A percentile compares a stretch with the other conserved stretches of the same genome.
phyloP scores from a whole-genome alignment of 306 rosid species.

The Canavalia gladiata region DNA sequence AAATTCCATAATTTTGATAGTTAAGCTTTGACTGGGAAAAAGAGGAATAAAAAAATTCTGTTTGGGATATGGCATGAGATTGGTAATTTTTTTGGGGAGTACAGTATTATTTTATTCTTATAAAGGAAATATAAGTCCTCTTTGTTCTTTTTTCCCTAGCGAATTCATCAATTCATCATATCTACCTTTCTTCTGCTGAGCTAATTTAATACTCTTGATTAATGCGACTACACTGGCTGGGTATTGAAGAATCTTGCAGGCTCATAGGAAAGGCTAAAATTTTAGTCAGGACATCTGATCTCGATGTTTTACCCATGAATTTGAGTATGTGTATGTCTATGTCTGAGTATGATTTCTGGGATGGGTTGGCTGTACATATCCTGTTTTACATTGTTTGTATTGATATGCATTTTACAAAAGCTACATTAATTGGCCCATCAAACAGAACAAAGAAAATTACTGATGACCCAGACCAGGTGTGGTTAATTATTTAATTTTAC shows the following conservation, averaged over 20 bases:
- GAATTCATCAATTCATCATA: not conserved
- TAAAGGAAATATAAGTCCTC: not conserved
- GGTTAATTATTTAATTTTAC: not conserved
- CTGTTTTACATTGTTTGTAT: constrained; percentile 23
- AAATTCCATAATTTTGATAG: not conserved
- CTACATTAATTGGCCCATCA: constrained; percentile 24
- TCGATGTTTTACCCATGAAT: not conserved
- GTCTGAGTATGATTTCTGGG: constrained; percentile 21
- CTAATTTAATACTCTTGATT: not conserved
- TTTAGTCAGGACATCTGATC: not conserved
- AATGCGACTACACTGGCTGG: constrained; percentile 9
- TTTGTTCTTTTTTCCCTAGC: not conserved
- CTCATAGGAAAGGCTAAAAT: not conserved
- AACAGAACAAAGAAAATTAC: not conserved
- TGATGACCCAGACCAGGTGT: not conserved
- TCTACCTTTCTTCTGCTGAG: not conserved
- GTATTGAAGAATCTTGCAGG: constrained; percentile 9
- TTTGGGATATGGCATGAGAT: not conserved
- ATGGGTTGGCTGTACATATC: constrained; percentile 19
- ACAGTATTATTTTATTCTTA: not conserved
- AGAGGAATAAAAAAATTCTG: too few species aligned
- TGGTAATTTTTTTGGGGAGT: not conserved
- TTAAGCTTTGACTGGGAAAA: too few species aligned
- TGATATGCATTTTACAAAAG: not conserved
- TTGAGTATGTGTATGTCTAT: constrained; percentile 18